Evolutionary conservation across 208 protist species (phyloP).

Genomic region (Herpetomonas tarakana): DNA sequence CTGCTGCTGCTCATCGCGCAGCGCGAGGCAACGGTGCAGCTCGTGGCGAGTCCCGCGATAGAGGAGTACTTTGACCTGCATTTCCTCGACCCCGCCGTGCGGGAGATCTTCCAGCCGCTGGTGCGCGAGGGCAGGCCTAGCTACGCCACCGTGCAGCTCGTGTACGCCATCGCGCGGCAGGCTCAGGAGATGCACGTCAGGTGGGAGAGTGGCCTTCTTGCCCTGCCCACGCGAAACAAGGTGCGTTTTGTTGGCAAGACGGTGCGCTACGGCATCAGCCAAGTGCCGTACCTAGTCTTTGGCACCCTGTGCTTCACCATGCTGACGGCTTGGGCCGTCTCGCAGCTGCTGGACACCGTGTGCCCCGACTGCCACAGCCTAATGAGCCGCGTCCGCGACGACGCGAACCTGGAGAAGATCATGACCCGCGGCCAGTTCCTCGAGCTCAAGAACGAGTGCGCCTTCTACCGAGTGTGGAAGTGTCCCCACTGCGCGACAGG

Average conservation of each 20-base stretch:
- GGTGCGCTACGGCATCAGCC: slow-evolving; percentile 47
- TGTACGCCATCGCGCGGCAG: slow-evolving; percentile 84
- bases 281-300: slow-evolving; percentile 59
- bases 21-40: slow-evolving; percentile 76
- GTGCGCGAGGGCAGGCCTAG: slow-evolving; percentile 70
- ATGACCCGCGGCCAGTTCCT: slow-evolving; percentile 77
- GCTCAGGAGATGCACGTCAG: slow-evolving; percentile 68
- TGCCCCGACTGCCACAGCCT: slow-evolving; percentile 65
- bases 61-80: slow-evolving; percentile 77
- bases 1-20: slow-evolving; percentile 80
- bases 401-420: slow-evolving; percentile 45
- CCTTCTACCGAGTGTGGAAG: slow-evolving; percentile 81
- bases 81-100: slow-evolving; percentile 66
- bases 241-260: slow-evolving; percentile 59
- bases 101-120: slow-evolving; percentile 81
- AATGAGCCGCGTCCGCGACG: slow-evolving; percentile 78
- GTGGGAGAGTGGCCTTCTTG: slow-evolving; percentile 60
- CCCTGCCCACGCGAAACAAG: slow-evolving; percentile 67
- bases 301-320: slow-evolving; percentile 59
- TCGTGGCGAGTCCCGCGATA: slow-evolving; percentile 68
- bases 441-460: slow-evolving; percentile 70
- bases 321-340: slow-evolving; percentile 52
- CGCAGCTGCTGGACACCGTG: slow-evolving; percentile 72
- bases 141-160: slow-evolving; percentile 80
- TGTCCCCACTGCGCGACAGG: slow-evolving; percentile 62